Conservation (phyloP, 164 flowering plant genomes). For the Paratinospora sagittata region DNA sequence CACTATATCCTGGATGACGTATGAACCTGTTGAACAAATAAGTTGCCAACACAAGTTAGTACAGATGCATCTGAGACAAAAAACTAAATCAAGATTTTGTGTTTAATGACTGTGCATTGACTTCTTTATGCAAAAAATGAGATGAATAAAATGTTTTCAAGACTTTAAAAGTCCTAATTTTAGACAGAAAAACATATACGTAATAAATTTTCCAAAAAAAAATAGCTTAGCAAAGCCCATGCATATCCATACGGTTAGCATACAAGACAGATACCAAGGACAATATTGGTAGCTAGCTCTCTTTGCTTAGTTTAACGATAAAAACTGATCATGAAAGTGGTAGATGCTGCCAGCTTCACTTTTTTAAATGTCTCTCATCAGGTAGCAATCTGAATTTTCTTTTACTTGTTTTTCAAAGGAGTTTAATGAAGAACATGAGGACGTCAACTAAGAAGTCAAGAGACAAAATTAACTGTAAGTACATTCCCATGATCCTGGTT, state of each 20-base stretch:
- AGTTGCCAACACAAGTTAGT: not conserved
- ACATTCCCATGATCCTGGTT: too few species aligned
- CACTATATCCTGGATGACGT: slow-evolving; percentile 87
- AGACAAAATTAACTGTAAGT: too few species aligned
- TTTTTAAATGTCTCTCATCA: too few species aligned
- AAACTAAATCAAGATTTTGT: not conserved
- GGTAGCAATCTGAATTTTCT: too few species aligned
- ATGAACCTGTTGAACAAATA: slow-evolving; percentile 26
- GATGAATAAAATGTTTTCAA: not conserved
- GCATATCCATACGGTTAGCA: not conserved
- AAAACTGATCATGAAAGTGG: not conserved
- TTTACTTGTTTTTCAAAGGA: too few species aligned
- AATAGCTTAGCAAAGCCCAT: too few species aligned
- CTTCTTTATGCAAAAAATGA: not conserved
- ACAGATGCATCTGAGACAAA: too few species aligned
- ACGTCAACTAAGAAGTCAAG: too few species aligned
- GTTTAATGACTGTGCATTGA: not conserved
- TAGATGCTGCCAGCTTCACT: too few species aligned
- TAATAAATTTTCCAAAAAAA: not conserved
- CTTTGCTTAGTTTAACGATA: not conserved
- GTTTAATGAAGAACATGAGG: too few species aligned
- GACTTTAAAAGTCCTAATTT: not conserved
- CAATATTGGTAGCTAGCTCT: not conserved
- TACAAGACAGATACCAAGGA: too few species aligned
- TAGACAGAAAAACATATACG: not conserved